These are phyloP conservation scores for Hypoxylon fragiforme DNA, from an alignment of 495 filamentous ascomycete genomes.

Conservation along the genomic window DNA sequence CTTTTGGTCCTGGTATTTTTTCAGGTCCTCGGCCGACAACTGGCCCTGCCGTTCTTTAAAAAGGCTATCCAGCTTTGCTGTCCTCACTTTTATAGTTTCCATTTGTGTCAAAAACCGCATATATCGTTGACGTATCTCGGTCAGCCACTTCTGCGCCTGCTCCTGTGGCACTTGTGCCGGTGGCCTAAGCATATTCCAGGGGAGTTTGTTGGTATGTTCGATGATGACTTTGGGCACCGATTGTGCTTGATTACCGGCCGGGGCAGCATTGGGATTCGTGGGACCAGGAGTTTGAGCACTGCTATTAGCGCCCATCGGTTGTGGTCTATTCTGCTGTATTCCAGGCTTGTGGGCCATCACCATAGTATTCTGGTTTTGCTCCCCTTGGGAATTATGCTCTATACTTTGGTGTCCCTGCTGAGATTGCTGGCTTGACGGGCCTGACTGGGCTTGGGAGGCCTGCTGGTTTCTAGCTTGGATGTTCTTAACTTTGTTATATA, in stretches of 20 bases:
- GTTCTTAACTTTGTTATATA: conserved; percentile 59
- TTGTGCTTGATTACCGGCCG: conserved; percentile 7
- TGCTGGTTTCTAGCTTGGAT: conserved; percentile 27
- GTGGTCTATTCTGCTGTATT: conserved; percentile 29
- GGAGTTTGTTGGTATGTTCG: conserved; percentile 43
- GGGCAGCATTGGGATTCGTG: conserved; percentile 9
- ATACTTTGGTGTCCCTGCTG: conserved; percentile 26
- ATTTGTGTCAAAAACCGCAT: conserved; percentile 39
- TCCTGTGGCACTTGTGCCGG: conserved; percentile 25
- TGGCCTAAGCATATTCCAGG: conserved; percentile 33
- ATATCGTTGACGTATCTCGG: conserved; percentile 40
- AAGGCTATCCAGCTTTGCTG: conserved; percentile 32
- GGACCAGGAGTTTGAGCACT: conserved; percentile 13
- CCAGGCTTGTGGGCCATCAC: conserved; percentile 23
- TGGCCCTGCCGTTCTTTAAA: conserved; percentile 39
- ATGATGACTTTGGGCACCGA: conserved; percentile 37
- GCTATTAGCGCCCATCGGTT: conserved; percentile 18
- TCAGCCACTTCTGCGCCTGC: conserved; percentile 36
- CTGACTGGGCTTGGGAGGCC: conserved; percentile 15
- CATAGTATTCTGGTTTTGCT: conserved; percentile 8
- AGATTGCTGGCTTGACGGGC: conserved; percentile 11
- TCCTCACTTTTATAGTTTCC: conserved; percentile 36
- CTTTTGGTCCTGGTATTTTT: conserved; percentile 39
- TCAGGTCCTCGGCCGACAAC: conserved; percentile 40
- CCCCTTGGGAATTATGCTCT: neutral